phyloP scores from a whole-genome alignment of 768 basidiomycete genomes.

The Lanmaoa rubissima region DNA sequence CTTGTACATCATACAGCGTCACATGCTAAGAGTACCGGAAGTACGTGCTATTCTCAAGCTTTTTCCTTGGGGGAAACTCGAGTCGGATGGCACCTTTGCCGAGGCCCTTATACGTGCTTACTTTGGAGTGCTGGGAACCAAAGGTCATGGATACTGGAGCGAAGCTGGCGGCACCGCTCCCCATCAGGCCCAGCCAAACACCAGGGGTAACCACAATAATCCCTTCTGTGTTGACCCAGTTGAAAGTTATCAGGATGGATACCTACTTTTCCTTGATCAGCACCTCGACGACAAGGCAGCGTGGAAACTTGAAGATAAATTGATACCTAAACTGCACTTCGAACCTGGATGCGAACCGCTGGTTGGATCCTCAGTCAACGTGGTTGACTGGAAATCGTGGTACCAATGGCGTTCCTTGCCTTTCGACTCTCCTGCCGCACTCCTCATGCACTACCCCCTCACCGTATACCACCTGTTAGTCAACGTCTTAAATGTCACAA shows the following conservation, averaged over 20 bases:
- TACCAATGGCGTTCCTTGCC: constrained; percentile 46
- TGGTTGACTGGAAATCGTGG: constrained; percentile 44
- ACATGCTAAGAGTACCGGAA: constrained; percentile 37
- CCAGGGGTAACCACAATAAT: background rate
- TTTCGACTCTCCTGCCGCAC: constrained; percentile 40
- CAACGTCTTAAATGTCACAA: constrained; percentile 33
- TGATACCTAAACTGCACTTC: constrained; percentile 37
- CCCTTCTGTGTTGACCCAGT: constrained; percentile 8
- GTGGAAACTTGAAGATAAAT: constrained; percentile 37
- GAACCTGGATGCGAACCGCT: constrained; percentile 25
- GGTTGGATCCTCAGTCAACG: constrained; percentile 27
- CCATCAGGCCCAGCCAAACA: constrained; percentile 28
- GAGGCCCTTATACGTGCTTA: constrained; percentile 35
- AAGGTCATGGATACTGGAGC: constrained; percentile 44
- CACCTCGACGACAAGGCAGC: constrained; percentile 32
- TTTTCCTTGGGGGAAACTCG: constrained; percentile 44
- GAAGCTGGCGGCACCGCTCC: constrained; percentile 34
- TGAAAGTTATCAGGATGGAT: constrained; percentile 33
- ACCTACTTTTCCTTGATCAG: constrained; percentile 31
- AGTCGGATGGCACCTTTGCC: constrained; percentile 40
- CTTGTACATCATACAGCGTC: constrained; percentile 23
- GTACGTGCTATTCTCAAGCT: constrained; percentile 34
- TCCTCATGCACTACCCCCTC: constrained; percentile 46
- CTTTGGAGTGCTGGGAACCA: constrained; percentile 38
- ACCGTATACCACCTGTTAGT: constrained; percentile 39